These are phyloP conservation scores for Aegilops bicornis DNA, from an alignment of 176 grass and related monocot genomes.

Conservation along the genomic window DNA sequence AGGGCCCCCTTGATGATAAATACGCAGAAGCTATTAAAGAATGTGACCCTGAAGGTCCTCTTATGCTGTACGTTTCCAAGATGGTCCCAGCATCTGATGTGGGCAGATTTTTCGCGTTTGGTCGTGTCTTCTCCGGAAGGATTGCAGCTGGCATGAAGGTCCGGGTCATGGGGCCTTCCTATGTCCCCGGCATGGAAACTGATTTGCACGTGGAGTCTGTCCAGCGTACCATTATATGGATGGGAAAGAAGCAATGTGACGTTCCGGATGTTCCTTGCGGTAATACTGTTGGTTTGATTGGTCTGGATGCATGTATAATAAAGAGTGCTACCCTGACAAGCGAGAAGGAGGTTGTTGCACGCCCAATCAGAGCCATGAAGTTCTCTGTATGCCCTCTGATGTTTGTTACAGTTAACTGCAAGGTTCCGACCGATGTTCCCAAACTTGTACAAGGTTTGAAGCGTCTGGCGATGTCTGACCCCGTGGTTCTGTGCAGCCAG, in stretches of 20 bases:
- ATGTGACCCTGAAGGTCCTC: neutral
- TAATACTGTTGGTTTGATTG: constrained; percentile 58
- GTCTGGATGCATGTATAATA: constrained; percentile 56
- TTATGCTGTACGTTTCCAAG: neutral
- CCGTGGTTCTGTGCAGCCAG: constrained; percentile 47
- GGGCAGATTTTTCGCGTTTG: neutral
- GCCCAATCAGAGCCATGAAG: constrained; percentile 52
- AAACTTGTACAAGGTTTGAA: constrained; percentile 59
- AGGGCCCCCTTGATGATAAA: neutral
- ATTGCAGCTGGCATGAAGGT: neutral
- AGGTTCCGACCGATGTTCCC: constrained; percentile 40
- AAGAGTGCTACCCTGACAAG: constrained; percentile 31
- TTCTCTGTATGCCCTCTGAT: constrained; percentile 48
- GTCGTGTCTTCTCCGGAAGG: neutral
- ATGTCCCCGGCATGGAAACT: constrained; percentile 53
- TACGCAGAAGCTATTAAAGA: neutral
- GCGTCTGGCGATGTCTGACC: constrained; percentile 51
- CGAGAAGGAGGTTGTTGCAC: constrained; percentile 38
- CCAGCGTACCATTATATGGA: constrained; percentile 64
- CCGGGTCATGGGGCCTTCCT: constrained; percentile 49
- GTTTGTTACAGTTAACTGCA: constrained; percentile 55
- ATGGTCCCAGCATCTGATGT: neutral
- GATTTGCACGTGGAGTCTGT: constrained; percentile 52
- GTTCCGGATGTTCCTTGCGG: neutral
- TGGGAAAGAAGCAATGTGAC: constrained; percentile 62